Conservation (phyloP, 345 rosid genomes). For the Citrus trifoliata region DNA sequence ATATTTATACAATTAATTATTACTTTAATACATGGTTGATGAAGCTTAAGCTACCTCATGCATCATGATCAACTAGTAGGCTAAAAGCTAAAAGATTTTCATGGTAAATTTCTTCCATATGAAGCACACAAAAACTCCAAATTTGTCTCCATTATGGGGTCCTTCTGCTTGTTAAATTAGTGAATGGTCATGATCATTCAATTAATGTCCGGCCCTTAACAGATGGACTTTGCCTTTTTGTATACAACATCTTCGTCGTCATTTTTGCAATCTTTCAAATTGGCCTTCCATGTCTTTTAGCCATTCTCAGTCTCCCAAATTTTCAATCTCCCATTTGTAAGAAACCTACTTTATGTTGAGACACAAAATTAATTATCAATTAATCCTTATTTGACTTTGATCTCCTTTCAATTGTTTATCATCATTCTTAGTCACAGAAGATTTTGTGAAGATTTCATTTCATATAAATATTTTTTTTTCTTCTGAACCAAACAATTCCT, state of each 20-base stretch:
- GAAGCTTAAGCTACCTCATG: neutral
- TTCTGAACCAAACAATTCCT: neutral
- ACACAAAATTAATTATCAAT: neutral
- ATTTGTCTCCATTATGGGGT: slow-evolving; percentile 17
- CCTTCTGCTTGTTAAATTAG: slow-evolving; percentile 3
- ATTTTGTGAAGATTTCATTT: slow-evolving; percentile 24
- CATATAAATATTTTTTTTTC: neutral
- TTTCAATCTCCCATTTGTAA: too few species aligned
- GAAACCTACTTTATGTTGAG: neutral
- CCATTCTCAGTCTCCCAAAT: neutral
- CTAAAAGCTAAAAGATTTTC: neutral
- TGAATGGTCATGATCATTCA: slow-evolving; percentile 6
- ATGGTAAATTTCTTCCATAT: neutral
- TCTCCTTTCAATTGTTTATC: neutral
- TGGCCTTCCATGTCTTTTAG: slow-evolving; percentile 10
- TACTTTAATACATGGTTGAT: neutral
- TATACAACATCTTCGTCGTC: neutral
- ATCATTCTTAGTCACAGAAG: slow-evolving; percentile 5
- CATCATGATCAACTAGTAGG: neutral
- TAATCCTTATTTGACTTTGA: slow-evolving; percentile 8
- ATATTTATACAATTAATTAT: too few species aligned
- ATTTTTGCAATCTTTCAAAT: slow-evolving; percentile 11
- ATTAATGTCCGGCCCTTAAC: neutral
- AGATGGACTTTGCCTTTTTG: slow-evolving; percentile 5
- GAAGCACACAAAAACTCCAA: neutral